A percentile compares a stretch with the other conserved stretches of the same genome.
These are phyloP conservation scores for Brettanomyces anomalus DNA, from an alignment of 805 yeast genomes.

Conservation along the genomic window DNA sequence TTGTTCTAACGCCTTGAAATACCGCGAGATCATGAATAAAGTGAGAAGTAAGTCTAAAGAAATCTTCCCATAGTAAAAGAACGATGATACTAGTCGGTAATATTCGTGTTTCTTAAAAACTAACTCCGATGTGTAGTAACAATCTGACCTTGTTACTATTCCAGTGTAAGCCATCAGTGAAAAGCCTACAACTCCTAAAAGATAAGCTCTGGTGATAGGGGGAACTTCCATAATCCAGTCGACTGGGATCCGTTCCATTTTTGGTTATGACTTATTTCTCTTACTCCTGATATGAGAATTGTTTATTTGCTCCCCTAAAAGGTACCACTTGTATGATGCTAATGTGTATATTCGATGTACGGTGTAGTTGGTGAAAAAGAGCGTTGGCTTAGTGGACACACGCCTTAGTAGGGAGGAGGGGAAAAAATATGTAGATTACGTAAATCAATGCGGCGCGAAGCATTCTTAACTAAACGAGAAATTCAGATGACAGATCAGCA, in stretches of 20 bases:
- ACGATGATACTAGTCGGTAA: conserved; percentile 28
- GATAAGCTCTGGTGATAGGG: conserved; percentile 34
- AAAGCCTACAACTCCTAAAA: conserved; percentile 24
- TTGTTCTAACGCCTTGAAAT: conserved; percentile 32
- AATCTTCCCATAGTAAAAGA: conserved; percentile 33
- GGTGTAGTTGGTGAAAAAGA: no score
- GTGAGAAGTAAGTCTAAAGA: conserved; percentile 27
- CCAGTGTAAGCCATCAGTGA: conserved; percentile 28
- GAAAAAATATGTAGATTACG: no score
- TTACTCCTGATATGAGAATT: background rate
- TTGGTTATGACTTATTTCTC: background rate
- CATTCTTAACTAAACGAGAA: no score
- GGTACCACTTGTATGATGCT: no score
- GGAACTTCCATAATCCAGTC: conserved; percentile 36
- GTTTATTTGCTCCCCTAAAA: no score
- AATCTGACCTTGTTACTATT: conserved; percentile 22
- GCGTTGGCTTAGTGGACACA: no score
- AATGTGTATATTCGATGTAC: no score
- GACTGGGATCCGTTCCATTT: conserved; percentile 29
- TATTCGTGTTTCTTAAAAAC: conserved; percentile 31
- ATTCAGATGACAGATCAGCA: no score
- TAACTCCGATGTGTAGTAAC: conserved; percentile 27
- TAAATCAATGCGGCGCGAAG: no score
- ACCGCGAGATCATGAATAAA: conserved; percentile 28
- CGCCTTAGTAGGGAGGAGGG: no score